phyloP scores from a whole-genome alignment of 129 eudicot genomes.

The Cynara cardunculus region DNA sequence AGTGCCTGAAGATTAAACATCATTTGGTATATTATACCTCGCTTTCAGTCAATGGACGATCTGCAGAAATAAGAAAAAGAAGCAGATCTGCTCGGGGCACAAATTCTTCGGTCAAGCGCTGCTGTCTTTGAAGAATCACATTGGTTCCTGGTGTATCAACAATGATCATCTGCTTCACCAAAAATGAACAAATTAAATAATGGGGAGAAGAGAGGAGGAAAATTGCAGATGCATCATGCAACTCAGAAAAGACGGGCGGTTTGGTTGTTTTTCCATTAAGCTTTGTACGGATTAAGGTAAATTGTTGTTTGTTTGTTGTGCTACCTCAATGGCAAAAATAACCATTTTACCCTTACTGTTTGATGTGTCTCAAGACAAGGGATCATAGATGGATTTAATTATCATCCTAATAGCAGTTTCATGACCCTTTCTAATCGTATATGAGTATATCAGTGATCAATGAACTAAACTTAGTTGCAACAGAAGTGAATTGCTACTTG shows the following conservation, averaged over 20 bases:
- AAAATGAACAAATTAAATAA: not conserved
- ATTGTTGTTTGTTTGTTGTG: not conserved
- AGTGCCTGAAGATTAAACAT: not conserved
- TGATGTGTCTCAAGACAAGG: no score
- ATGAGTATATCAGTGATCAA: not conserved
- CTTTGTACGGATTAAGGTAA: not conserved
- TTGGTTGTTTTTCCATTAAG: not conserved
- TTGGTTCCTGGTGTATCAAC: constrained; percentile 98
- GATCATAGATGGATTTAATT: no score
- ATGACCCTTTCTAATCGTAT: no score
- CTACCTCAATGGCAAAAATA: not conserved
- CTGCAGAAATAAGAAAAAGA: constrained; percentile 92
- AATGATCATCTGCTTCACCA: constrained; percentile 69
- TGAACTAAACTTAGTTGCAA: not conserved
- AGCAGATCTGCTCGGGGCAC: constrained; percentile 96
- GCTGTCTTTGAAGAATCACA: constrained; percentile 98
- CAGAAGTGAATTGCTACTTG: not conserved
- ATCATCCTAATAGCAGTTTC: no score
- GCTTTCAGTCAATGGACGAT: constrained; percentile 95
- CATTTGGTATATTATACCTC: constrained; percentile 54
- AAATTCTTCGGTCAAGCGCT: constrained; percentile 93
- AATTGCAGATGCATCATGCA: not conserved
- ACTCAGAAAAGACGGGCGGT: not conserved
- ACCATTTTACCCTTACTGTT: not conserved
- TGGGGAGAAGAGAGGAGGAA: not conserved